phyloP scores from a whole-genome alignment of 2,329 filamentous ascomycete genomes.

The Scedosporium dehoogii region DNA sequence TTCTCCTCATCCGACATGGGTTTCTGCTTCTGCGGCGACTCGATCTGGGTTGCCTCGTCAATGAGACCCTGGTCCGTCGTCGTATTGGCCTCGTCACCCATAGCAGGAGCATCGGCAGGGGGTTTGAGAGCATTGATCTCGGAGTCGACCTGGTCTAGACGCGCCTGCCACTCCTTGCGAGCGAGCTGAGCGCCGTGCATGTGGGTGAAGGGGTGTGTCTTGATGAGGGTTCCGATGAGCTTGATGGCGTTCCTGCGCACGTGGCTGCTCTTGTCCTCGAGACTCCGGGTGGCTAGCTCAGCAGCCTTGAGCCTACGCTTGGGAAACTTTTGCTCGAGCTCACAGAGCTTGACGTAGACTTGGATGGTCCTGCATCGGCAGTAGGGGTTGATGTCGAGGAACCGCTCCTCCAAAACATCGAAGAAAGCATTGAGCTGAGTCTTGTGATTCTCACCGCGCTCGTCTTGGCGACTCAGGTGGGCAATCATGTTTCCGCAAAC shows the following conservation, averaged over 20 bases:
- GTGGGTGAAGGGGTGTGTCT: slow-evolving; percentile 87
- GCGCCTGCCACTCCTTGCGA: slow-evolving; percentile 73
- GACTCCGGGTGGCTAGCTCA: slow-evolving; percentile 75
- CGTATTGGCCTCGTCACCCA: slow-evolving; percentile 57
- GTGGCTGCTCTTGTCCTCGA: slow-evolving; percentile 97
- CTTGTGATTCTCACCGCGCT: slow-evolving; percentile 85
- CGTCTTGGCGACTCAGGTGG: slow-evolving; percentile 83
- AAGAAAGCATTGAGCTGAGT: slow-evolving; percentile 95
- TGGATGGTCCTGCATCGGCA: slow-evolving; percentile 87
- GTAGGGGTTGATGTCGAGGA: slow-evolving; percentile 94
- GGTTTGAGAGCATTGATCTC: slow-evolving; percentile 76
- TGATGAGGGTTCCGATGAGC: slow-evolving; percentile 75
- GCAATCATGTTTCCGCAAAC: slow-evolving; percentile 93
- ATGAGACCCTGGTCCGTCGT: slow-evolving; percentile 69
- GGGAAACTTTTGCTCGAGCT: slow-evolving; percentile 91
- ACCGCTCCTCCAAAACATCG: slow-evolving; percentile 90
- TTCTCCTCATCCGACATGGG: slow-evolving; percentile 74
- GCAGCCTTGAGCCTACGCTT: slow-evolving; percentile 82
- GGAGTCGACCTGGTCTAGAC: slow-evolving; percentile 71
- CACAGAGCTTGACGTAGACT: slow-evolving; percentile 84
- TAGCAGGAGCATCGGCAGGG: slow-evolving; percentile 60
- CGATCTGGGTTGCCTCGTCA: slow-evolving; percentile 79
- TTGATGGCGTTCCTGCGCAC: slow-evolving; percentile 94
- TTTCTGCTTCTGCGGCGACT: slow-evolving; percentile 54
- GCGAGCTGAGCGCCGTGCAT: slow-evolving; percentile 84